Evolutionary conservation across 2,329 filamentous ascomycete genomes (phyloP), one percentile per base, ranked within the genome.

Genomic region (Colletotrichum incanum): DNA sequence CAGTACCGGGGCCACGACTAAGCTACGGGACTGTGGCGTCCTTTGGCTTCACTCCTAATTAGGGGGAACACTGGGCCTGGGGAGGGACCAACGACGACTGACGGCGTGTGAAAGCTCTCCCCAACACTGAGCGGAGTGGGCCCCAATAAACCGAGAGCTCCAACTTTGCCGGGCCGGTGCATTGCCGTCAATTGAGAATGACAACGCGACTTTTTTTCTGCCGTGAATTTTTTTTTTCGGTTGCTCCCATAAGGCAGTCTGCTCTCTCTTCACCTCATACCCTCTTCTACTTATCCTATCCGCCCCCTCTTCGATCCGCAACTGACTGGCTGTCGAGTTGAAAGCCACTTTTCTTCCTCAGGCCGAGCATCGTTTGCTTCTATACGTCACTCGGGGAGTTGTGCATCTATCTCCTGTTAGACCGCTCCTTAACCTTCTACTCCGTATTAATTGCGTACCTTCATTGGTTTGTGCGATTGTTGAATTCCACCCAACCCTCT

Each of bases 151-250:
- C 70, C 52, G 61, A 64, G 54, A 72, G 70, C 70, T 69, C 70
- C 59, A 72, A 55, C 47, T 50, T 47, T 47, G 59, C 70, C 65
- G 70, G 70, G 59, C 70, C 70, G 70, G 70, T 69, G 66, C 65
- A 72, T 72, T 70, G 54, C 70, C 69, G 69, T 72, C 69, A 72
- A 71, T 71, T 67, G 63, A 66, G 67, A 66, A 71, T 71, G 67
- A 67, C 67, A 67, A 54, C 37, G 54, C 69, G 45, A 69, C 45
- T 45, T 71, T 71, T 67, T 69, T 65, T 69, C 54, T 62, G 54
- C 41, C 58, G 45, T 41, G 45, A 72, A 69, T 67, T 64, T 72
- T 70, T 72, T 70, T 67, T 63, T 58, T 20, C 67, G 20, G 28
- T 62, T 23, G 52, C 54, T 59, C 23, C 54, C 41, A 52, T 63